phyloP scores from a whole-genome alignment of 345 rosid genomes.

The Citrus unshiu region DNA sequence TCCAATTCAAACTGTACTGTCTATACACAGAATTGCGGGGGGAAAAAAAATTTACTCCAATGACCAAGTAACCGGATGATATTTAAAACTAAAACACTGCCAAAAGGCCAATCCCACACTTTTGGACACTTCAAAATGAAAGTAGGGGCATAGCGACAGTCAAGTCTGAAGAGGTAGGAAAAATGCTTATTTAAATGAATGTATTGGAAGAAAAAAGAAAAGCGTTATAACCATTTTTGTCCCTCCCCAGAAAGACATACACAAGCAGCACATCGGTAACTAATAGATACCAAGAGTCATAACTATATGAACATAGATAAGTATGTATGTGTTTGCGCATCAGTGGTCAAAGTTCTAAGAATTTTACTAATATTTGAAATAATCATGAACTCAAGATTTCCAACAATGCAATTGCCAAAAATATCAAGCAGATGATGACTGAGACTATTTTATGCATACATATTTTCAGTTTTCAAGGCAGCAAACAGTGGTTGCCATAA shows the following conservation, averaged over 20 bases:
- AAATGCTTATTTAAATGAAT: neutral
- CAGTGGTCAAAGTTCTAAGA: neutral
- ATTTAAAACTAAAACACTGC: neutral
- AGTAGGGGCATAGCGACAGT: neutral
- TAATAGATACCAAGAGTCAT: neutral
- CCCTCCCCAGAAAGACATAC: neutral
- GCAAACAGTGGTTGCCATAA: neutral
- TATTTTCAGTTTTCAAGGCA: neutral
- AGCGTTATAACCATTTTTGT: neutral
- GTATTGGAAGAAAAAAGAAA: neutral
- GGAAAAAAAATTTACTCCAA: neutral
- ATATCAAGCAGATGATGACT: neutral
- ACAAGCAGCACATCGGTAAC: neutral
- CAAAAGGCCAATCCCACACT: neutral
- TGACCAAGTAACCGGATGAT: neutral
- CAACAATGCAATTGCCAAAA: neutral
- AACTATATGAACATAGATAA: neutral
- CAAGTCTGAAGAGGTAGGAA: neutral
- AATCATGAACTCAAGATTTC: neutral
- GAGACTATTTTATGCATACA: neutral
- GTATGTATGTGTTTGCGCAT: neutral
- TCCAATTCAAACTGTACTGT: neutral
- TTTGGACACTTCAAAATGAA: neutral
- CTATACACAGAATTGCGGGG: neutral
- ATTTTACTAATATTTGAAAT: neutral